Evolutionary conservation across 2,329 filamentous ascomycete species (phyloP), one percentile per base, ranked within the genome.

Genomic region (Magnaporthales sp.): DNA sequence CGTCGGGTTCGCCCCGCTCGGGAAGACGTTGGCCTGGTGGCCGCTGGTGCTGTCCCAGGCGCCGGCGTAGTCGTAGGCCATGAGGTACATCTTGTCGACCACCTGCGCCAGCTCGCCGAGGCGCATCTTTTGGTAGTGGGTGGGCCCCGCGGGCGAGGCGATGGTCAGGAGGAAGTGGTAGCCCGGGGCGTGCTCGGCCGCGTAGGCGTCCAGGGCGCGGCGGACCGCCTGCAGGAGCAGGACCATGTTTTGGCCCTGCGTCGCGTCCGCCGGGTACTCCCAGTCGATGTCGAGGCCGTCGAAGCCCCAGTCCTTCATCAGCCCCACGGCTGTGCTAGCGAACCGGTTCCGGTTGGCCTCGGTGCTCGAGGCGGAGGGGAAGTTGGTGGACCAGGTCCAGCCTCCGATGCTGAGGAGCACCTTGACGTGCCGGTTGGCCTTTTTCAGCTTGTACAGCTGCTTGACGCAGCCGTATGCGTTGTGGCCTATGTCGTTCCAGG

Each of bases 391-490:
- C 77, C 91, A 95, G 0, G 91, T 93, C 90, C 90, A 96, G 31
- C 93, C 92, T 63, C 93, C 93, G 70, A 97, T 92, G 63, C 87
- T 91, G 4, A 96, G 83, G 26, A 96, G 80, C 1, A 90, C 83
- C 74, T 96, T 96, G 66, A 96, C 76, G 62, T 91, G 85, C 19
- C 92, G 88, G 75, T 96, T 89, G 67, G 82, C 77, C 75, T 93
- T 88, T 79, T 96, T 96, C 60, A 92, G 80, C 8, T 91, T 78
- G 74, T 86, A 92, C 0, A 96, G 80, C 73, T 96, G 91, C 78
- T 95, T 95, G 66, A 92, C 76, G 74, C 88, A 91, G 54, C 93
- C 93, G 71, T 94, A 95, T 62, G 90, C 86, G 74, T 96, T 95
- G 68, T 81, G 89, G 6, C 89, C 83, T 0, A 76, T 4, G 15